Base-by-base conservation (phyloP, 2,329 filamentous ascomycete genomes). In the Xylaria sp. region DNA sequence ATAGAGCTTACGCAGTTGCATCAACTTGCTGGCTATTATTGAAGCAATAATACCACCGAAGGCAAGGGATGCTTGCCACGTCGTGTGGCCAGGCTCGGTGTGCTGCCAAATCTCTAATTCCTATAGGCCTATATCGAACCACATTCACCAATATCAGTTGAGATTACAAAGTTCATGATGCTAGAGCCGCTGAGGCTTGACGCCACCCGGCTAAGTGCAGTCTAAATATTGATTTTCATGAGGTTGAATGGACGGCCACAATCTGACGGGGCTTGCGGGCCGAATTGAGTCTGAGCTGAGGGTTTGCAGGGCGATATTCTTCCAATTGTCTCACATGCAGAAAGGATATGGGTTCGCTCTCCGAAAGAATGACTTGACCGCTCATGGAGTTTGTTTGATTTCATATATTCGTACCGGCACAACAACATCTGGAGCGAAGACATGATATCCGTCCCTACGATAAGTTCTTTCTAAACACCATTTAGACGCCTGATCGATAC, bases 261-360 rank as follows among this genome's bases (percentile, higher is more conserved):
- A 32, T 25, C 25, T 25, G 12, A 7, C 12, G 25, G 25, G 36
- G 36, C 25, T 30, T 18, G 10, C 8, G 32, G 10, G 32, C 52
- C 53, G 45, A 63, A 55, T 46, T 58, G 61, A 58, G 23, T 23
- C 39, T 52, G 50, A 46, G 60, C 60, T 62, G 60, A 56, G 20
- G 41, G 18, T 30, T 30, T 32, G n/a, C 12, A 34, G 34, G 25
- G 57, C 32, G 43, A 23, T 58, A 52, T 0, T 23, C 30, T 6
- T 23, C 8, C 28, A 15, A 10, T 1, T 18, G 15, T 23, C n/a
- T n/a, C 7, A 30, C 20, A 25, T 36, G 4, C 1, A 60, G n/a
- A 28, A 3, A 10, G 18, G 28, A n/a, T 23, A 30, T 15, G 20
- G 30, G 30, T 15, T 60, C 15, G 30, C 58, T 60, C 25, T 18